Conservation (phyloP, 106 monocot species). For the Acorus gramineus region DNA sequence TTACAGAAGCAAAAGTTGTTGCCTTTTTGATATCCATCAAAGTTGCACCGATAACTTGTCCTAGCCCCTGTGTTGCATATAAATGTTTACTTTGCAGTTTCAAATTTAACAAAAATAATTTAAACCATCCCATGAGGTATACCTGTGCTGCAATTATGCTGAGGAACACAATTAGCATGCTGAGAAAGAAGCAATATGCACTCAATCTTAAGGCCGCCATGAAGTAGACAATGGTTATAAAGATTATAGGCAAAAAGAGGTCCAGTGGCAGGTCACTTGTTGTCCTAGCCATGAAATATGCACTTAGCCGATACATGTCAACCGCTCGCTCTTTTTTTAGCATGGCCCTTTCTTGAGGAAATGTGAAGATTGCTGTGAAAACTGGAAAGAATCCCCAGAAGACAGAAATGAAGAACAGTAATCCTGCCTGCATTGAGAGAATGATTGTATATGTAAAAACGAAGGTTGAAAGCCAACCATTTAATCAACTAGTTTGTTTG, state of each 20-base stretch:
- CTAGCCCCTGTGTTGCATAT: slow-evolving; percentile 48
- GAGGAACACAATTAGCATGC: slow-evolving; percentile 72
- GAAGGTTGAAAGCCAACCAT: no score
- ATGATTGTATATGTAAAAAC: no score
- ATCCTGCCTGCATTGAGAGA: slow-evolving; percentile 3
- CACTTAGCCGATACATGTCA: slow-evolving; percentile 23
- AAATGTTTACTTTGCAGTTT: background rate
- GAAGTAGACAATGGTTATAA: slow-evolving; percentile 73
- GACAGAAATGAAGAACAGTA: slow-evolving; percentile 26
- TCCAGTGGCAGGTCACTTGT: slow-evolving; percentile 53
- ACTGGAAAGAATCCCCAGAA: slow-evolving; percentile 34
- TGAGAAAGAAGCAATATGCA: slow-evolving; percentile 52
- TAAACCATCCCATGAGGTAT: background rate
- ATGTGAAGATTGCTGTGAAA: slow-evolving; percentile 33
- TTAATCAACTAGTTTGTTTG: no score
- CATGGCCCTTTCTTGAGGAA: slow-evolving; percentile 30
- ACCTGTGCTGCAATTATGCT: slow-evolving; percentile 80
- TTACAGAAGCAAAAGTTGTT: slow-evolving; percentile 79
- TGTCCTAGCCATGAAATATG: slow-evolving; percentile 24
- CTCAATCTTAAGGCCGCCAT: slow-evolving; percentile 74
- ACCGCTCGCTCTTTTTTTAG: slow-evolving; percentile 21
- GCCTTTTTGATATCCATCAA: slow-evolving; percentile 80
- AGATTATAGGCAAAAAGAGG: slow-evolving; percentile 56
- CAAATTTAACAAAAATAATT: background rate
- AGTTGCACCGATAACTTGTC: slow-evolving; percentile 69